Base-by-base conservation (phyloP, 202 grass and related monocot species). In the Panicum virgatum region DNA sequence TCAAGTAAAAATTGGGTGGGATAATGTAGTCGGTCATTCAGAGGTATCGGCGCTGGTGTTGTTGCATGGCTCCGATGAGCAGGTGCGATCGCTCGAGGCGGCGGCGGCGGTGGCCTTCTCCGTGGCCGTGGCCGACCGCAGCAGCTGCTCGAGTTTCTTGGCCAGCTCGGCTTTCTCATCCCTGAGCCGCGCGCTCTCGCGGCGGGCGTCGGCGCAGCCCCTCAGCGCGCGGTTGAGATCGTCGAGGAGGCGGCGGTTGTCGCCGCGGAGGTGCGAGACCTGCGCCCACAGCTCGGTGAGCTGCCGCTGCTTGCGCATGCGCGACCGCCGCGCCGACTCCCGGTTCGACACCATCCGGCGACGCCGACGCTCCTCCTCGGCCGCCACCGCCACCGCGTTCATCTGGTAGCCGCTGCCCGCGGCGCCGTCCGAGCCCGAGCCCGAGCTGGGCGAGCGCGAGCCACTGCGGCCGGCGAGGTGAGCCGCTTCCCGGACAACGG, bases 301-400 rank as follows among this genome's bases (percentile, higher is more conserved):
- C 72, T 94, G 92, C 83, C 84, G 82, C 92, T 91, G 89, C 89
- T 94, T 94, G 26, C 92, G 77, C 83, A 91, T 85, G 47, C 92
- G 86, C 42, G 92, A 94, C 48, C 89, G 86, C 42, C 92, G 84
- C 42, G 92, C 92, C 9, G 92, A 94, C 86, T 94, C 89, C 36
- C 92, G 63, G 75, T 94, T 94, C 12, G 92, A 94, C 36, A 91
- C 80, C 89, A 87, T 94, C 44, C 92, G 84, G 44, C 92, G 78
- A 12, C 76, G 71, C 77, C 86, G 66, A 44, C 84, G 32, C 77
- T 89, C 89, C 60, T 91, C 86, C 19, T 82, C 89, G 34, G 86
- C 85, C 30, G 46, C 67, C 5, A 18, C 85, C 48, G 84, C 48
- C 22, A 40, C 86, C 13, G 62, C 11, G 36, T 39, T 45, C n/a